Evolutionary conservation across 2,329 filamentous ascomycete species (phyloP).

Genomic region (Teratosphaeriaceae sp.): DNA sequence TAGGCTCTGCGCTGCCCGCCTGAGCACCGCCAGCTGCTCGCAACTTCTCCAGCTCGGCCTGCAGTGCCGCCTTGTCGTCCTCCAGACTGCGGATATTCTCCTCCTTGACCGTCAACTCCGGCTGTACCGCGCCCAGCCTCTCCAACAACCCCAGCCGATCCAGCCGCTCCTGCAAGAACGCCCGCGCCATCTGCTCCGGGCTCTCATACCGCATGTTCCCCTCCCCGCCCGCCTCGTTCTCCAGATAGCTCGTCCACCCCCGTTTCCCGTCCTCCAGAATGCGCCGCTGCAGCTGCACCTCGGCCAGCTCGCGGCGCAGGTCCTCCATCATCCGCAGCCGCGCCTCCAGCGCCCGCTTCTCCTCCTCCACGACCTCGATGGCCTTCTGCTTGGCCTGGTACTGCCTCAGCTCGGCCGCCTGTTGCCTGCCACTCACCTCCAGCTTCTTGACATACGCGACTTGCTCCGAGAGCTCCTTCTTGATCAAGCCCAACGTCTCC

Average conservation of each 20-base stretch:
- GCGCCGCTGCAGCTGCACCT: constrained; percentile 75
- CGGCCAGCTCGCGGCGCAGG: constrained; percentile 68
- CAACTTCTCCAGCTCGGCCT: constrained; percentile 63
- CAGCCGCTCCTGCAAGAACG: constrained; percentile 74
- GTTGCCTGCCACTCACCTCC: constrained; percentile 73
- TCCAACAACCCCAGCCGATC: constrained; percentile 76
- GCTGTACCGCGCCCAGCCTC: constrained; percentile 68
- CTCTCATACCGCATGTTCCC: constrained; percentile 72
- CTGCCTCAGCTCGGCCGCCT: constrained; percentile 71
- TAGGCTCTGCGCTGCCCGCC: constrained; percentile 46
- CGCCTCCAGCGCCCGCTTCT: constrained; percentile 77
- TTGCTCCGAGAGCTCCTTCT: constrained; percentile 83
- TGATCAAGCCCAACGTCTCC: constrained; percentile 78
- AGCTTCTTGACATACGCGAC: constrained; percentile 83
- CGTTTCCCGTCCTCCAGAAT: constrained; percentile 80
- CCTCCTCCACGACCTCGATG: constrained; percentile 91
- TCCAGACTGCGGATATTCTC: constrained; percentile 66
- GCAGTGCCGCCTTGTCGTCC: constrained; percentile 58
- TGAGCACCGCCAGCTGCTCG: constrained; percentile 36
- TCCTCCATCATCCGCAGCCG: constrained; percentile 68
- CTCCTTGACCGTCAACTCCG: constrained; percentile 71
- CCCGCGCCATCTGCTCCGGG: constrained; percentile 78
- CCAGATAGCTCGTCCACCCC: constrained; percentile 80
- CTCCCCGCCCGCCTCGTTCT: constrained; percentile 56
- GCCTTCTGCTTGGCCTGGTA: constrained; percentile 75